Evolutionary conservation across 371 early-diverging fungal genomes (phyloP), one percentile per base, ranked within the genome.

Genomic region (Nematocida sp.): DNA sequence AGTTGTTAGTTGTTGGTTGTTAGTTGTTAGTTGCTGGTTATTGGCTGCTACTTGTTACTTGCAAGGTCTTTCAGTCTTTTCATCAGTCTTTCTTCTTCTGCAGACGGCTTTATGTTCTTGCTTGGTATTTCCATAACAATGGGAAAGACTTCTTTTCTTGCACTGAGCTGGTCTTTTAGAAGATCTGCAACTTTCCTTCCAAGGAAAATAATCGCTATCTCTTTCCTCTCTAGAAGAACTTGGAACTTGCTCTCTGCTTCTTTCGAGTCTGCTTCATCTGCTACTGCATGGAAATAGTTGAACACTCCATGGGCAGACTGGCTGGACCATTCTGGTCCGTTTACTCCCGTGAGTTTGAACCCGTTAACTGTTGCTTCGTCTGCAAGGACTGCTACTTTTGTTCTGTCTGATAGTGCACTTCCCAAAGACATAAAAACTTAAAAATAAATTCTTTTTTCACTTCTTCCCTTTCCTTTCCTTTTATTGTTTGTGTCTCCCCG

Each of bases 331-430:
- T 63, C 55, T 27, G 57, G 37, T 11, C 74, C 74, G 27, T 70
- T 70, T 21, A 83, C 50, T 31, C 83, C 83, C 41, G 83, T 78
- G 5, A 83, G 74, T 55, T 53, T 64, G 57, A 81, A 83, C 36
- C 81, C 81, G 29, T 32, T 77, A 17, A 81, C 38, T 63, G 83
- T 81, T 19, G 78, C 77, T 56, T 83, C 80, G 51, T 81, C 81
- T 65, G 80, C 80, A 21, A 83, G 62, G 36, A 83, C 64, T 32
- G 76, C 81, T 48, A 83, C 74, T 51, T 53, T 70, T 21, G 67
- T 77, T 52, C 77, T 37, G 3, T 76, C 41, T 11, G 76, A 63
- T 17, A 53, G 31, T n/a, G 36, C 32, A 21, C 46, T 54, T 17
- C 25, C 21, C 11, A 43, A 37, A 19, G 53, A 27, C 48, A 45